phyloP scores from a whole-genome alignment of 1,284 basidiomycete species.

The Tylopilus orsonianus region DNA sequence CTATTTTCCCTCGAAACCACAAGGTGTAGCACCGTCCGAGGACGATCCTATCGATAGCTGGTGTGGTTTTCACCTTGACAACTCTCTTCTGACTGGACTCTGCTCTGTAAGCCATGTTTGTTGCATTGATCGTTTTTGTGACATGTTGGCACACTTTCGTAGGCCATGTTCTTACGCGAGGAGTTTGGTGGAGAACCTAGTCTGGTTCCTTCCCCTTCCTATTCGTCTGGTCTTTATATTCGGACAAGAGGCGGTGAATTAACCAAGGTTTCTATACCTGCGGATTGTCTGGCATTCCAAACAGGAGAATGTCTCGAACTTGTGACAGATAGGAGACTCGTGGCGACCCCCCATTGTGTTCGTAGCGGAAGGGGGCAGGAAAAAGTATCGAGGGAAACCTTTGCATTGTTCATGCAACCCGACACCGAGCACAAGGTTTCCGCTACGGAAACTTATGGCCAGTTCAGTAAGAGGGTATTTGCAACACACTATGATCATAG shows the following conservation, averaged over 20 bases:
- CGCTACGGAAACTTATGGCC: conserved; percentile 74
- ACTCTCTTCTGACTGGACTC: conserved; percentile 86
- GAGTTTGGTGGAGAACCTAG: conserved; percentile 41
- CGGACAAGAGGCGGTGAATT: conserved; percentile 74
- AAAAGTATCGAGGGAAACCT: conserved; percentile 77
- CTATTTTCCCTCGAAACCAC: conserved; percentile 75
- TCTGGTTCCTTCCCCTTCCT: conserved; percentile 65
- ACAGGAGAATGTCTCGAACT: conserved; percentile 91
- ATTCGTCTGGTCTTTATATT: conserved; percentile 85
- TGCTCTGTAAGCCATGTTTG: conserved; percentile 60
- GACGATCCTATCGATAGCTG: conserved; percentile 76
- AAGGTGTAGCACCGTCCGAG: conserved; percentile 38
- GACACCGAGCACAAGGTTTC: conserved; percentile 77
- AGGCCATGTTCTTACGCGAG: conserved; percentile 79
- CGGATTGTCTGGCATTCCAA: conserved; percentile 84
- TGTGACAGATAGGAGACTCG: conserved; percentile 72
- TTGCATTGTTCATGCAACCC: conserved; percentile 92
- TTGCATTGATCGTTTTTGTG: neutral
- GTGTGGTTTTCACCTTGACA: conserved; percentile 83
- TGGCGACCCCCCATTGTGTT: conserved; percentile 91
- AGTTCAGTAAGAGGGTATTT: conserved; percentile 84
- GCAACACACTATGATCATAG: conserved; percentile 67
- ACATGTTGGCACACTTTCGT: conserved; percentile 12
- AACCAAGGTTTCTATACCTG: conserved; percentile 81
- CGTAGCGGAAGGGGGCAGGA: conserved; percentile 57